A percentile compares a stretch with the other conserved stretches of the same genome.
These are phyloP conservation scores for Candida pseudocylindracea DNA, from an alignment of 1,139 yeast genomes.

Conservation along the genomic window DNA sequence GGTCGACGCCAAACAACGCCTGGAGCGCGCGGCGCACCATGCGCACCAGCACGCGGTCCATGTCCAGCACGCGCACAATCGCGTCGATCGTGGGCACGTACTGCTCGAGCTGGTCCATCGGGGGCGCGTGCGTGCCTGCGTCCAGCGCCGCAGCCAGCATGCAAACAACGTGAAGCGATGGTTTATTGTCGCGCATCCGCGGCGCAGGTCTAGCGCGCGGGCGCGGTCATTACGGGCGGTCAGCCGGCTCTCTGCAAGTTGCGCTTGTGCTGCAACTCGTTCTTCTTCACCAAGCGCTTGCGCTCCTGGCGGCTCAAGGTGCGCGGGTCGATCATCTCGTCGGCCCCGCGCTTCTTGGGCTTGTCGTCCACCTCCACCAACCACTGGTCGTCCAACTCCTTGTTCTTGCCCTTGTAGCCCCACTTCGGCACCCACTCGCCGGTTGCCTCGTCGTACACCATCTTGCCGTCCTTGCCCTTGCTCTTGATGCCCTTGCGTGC, in stretches of 20 bases:
- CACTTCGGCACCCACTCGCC: constrained; percentile 97
- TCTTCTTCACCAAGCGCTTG: constrained; percentile 68
- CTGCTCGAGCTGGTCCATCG: constrained; percentile 8
- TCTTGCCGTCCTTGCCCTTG: constrained; percentile 76
- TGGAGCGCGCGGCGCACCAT: constrained; percentile 49
- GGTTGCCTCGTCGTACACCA: constrained; percentile 71
- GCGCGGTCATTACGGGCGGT: not conserved
- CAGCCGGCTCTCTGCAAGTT: constrained; percentile 19
- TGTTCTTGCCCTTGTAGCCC: constrained; percentile 93
- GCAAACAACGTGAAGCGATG: too few species aligned
- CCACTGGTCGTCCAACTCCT: constrained; percentile 80
- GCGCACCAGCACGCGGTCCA: constrained; percentile 51
- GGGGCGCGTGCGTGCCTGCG: not conserved
- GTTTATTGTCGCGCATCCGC: not conserved
- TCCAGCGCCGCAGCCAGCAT: not conserved
- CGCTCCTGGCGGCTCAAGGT: constrained; percentile 61
- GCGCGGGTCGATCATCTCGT: constrained; percentile 77
- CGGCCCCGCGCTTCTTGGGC: constrained; percentile 28
- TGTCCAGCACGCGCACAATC: constrained; percentile 49
- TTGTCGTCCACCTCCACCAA: constrained; percentile 81
- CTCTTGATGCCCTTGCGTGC: constrained; percentile 84
- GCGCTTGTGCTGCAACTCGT: constrained; percentile 69
- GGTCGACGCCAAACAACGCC: constrained; percentile 36
- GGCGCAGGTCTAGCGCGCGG: not conserved
- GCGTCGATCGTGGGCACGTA: constrained; percentile 58